A percentile compares a stretch with the other conserved stretches of the same genome.
phyloP scores from a whole-genome alignment of 352 stramenopile genomes.

The Aphanomyces astaci region DNA sequence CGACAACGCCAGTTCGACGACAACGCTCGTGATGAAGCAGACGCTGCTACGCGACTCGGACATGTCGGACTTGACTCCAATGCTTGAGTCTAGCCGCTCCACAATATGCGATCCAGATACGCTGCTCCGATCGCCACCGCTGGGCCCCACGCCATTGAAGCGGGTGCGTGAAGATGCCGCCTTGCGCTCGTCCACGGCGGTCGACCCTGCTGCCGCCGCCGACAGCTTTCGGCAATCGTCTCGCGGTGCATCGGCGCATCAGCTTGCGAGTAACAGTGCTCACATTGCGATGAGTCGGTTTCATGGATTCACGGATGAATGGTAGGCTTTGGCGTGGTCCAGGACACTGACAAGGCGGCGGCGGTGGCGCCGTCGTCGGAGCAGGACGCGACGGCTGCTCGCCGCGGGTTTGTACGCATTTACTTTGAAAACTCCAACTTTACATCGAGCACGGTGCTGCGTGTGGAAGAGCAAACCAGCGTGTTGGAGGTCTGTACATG shows the following conservation, averaged over 20 bases:
- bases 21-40: neutral
- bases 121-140: neutral
- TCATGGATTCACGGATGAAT: neutral
- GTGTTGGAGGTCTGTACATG: slow-evolving; percentile 46
- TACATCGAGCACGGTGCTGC: slow-evolving; percentile 76
- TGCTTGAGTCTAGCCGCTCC: slow-evolving; percentile 1
- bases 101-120: neutral
- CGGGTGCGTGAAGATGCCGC: neutral
- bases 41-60: neutral
- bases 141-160: neutral
- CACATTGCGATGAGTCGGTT: neutral
- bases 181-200: neutral
- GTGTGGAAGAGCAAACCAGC: slow-evolving; percentile 51
- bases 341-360: neutral
- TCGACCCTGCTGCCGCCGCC: neutral
- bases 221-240: slow-evolving; percentile 6
- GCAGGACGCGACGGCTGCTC: too few relatives aligned
- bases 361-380: neutral
- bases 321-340: neutral
- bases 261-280: neutral
- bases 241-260: neutral
- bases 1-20: neutral
- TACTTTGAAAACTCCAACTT: slow-evolving; percentile 80
- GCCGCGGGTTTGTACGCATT: slow-evolving; percentile 67
- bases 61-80: neutral